Evolutionary conservation across 2,329 filamentous ascomycete species (phyloP), one percentile per base, ranked within the genome.

Genomic region (Clonostachys chloroleuca): DNA sequence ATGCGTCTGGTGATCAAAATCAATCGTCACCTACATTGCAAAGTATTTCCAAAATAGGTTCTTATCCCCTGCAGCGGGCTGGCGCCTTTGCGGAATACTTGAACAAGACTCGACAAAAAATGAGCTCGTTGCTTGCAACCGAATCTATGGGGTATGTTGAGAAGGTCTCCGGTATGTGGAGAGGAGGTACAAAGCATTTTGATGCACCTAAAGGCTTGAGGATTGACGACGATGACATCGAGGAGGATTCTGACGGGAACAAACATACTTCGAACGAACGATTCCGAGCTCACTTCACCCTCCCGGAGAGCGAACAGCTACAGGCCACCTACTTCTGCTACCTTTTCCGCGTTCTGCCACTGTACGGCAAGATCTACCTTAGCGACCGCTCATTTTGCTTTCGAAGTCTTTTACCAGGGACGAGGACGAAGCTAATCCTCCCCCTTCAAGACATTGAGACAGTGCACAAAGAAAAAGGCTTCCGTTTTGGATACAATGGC

Each of bases 101-200:
- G 45, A 89, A 87, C 59, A 86, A 78, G 47, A 83, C 87, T 18
- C 86, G 90, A 18, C 87, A 88, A 55, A 83, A 83, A 34, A 89
- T 97, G 83, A 89, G 89, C 50, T 89, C 76, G 30, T 70, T 95
- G 9, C 70, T 97, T 42, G 89, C 92, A 7, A 89, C 86, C 0
- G 92, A 96, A 63, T 95, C 92, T 1, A 95, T 96, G 84, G 91
- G 90, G 2, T 97, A 97, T 61, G 86, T 96, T 34, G 92, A 95
- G 60, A 97, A 96, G 65, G 92, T 97, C 0, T 95, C 92, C 0
- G 92, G 91, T 36, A 97, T 97, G 88, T 94, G 94, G 83, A 89
- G 91, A 55, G 94, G 94, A 34, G 89, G 89, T 12, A 85, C 86
- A 56, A 91, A 86, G 58, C 92, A 97, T 65, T 99, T 97, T 58